Evolutionary conservation across 805 yeast species (phyloP), one percentile per base, ranked within the genome.

Genomic region (Blastobotrys muscicola): DNA sequence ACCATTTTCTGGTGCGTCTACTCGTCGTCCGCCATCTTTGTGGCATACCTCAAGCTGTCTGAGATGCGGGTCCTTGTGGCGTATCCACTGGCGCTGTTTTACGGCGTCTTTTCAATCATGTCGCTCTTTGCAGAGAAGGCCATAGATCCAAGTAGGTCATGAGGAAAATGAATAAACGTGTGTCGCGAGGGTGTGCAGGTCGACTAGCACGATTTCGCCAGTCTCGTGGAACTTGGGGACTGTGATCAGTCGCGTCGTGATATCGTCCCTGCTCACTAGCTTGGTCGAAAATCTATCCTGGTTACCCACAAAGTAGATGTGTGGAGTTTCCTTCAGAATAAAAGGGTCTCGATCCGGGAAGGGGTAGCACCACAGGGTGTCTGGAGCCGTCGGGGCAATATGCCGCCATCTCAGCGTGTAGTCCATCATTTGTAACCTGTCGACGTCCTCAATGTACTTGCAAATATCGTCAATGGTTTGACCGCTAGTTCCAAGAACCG

Each of bases 101-200:
- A 92, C 70, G 78, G 89, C 45, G 89, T 90, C 2, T 92, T 92
- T 71, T 95, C 97, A 29, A 71, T 92, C 52, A 87, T 92, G 94
- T 94, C 96, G 1, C 82, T 92, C 30, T 92, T 92, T 59, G 89
- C 75, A 9, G 70, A 64, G 39, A 57, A 55, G 36, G 49, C 54
- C 30, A 39, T 47, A 11, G 36, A 33, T 33, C 7, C 15, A 15
- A 33, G 15, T 33, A n/a, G 13, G 13, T 33, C 13, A 12, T 11
- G 15, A 33, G 36, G 15, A 33, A 13, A 33, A 33, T 8, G 16
- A 11, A 33, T 8, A 33, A 12, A 33, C 16, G 4, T 12, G 15
- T 12, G 36, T 12, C 36, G 16, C 76, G 23, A 82, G 61, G 0
- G 81, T 72, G 8, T 67, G 67, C 13, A 76, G 60, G 58, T 85